Evolutionary conservation across 768 basidiomycete genomes (phyloP), one percentile per base, ranked within the genome.

Genomic region (Mycena chlorophos): DNA sequence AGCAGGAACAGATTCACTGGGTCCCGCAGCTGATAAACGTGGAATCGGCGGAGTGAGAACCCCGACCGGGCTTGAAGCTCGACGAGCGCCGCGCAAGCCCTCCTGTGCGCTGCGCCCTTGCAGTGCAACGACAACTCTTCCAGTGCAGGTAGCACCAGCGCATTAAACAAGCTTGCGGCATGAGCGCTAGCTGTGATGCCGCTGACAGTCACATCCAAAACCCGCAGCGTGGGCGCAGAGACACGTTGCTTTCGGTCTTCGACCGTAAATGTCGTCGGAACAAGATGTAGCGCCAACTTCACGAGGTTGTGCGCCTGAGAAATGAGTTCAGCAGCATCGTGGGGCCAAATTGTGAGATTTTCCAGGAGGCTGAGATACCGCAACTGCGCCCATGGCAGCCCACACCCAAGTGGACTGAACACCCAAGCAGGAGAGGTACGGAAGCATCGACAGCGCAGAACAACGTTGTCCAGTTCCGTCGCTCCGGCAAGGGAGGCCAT

Each of bases 401-500:
- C 46, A 17, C 53, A 52, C 3, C 43, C 2, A 43, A 52, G 37
- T 1, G 60, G 60, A 38, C 53, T 54, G 28, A 61, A 49, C 14
- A 52, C 0, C 14, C 45, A 16, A n/a, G n/a, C n/a, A n/a, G n/a
- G n/a, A n/a, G n/a, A n/a, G n/a, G n/a, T 22, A 13, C 20, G 17
- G 37, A 14, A 8, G 54, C 10, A 34, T 20, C 27, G 23, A 13
- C 55, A 57, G 0, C 45, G 30, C 26, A 61, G 30, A 38, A 52
- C 49, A 50, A 61, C 52, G 20, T 22, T 34, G 14, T 57, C 46
- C 31, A 61, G 17, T 12, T 52, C 46, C 1, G 53, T 55, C 0
- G 60, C 60, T 10, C 60, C 60, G n/a, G 51, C 53, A 29, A 61
- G 27, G 6, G 46, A 52, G 13, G 60, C 54, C 60, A 61, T 61